Evolutionary conservation across 768 basidiomycete genomes (phyloP).

Genomic region (Podaxis sp.): DNA sequence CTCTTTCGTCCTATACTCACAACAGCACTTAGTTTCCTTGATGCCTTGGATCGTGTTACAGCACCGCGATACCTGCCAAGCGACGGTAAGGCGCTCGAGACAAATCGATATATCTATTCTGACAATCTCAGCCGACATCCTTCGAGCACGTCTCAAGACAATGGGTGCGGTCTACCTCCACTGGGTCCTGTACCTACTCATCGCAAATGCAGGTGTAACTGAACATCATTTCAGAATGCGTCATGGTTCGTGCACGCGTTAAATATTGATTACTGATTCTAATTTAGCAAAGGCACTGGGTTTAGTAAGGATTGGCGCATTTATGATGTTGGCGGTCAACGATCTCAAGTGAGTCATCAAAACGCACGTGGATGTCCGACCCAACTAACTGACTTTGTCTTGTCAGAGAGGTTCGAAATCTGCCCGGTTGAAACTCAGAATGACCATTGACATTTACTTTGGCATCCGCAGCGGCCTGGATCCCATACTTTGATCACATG

Average conservation of each 20-base stretch:
- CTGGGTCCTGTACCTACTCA: neutral
- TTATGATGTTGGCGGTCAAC: constrained; percentile 61
- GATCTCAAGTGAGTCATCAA: constrained; percentile 53
- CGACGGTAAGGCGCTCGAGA: constrained; percentile 45
- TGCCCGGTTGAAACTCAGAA: neutral
- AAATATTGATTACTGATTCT: constrained; percentile 4
- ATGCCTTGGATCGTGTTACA: constrained; percentile 63
- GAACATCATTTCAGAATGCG: constrained; percentile 70
- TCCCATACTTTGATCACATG: constrained; percentile 68
- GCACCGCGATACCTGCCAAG: constrained; percentile 60
- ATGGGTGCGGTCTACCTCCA: constrained; percentile 27
- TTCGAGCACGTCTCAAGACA: constrained; percentile 70
- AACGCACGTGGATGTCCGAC: neutral
- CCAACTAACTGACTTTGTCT: neutral
- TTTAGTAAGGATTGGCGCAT: constrained; percentile 43
- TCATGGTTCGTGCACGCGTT: constrained; percentile 31
- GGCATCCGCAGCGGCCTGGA: constrained; percentile 46
- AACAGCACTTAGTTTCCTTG: constrained; percentile 54
- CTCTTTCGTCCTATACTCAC: neutral
- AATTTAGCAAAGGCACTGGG: constrained; percentile 20
- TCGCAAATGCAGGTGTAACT: constrained; percentile 48
- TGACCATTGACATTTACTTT: neutral
- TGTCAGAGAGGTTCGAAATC: constrained; percentile 27
- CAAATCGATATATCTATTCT: constrained; percentile 1
- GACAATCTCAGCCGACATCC: constrained; percentile 56